Percentiles rank a stretch among this genome's conserved stretches.
Evolutionary conservation across 139 green algal species (phyloP).

Genomic region (Micractinium sp.): DNA sequence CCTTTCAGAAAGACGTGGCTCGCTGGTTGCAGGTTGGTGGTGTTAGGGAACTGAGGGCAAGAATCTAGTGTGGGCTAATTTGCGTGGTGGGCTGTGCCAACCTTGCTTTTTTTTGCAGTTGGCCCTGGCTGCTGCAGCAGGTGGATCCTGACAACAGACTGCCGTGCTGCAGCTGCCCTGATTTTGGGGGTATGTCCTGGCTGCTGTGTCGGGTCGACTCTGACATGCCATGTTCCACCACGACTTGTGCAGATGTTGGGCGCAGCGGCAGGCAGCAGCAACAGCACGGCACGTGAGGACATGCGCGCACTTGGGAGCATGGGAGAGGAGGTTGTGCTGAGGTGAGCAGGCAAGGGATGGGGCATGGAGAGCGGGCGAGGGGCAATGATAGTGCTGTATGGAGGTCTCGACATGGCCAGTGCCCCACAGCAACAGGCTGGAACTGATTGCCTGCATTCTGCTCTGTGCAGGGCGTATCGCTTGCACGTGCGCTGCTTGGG

Average conservation of each 20-base stretch:
- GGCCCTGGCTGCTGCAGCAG: no score
- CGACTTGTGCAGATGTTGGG: neutral
- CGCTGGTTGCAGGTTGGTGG: slow-evolving; percentile 19
- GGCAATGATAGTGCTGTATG: no score
- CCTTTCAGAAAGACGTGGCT: neutral
- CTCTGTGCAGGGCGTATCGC: neutral
- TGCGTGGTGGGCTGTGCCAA: neutral
- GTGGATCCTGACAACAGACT: no score
- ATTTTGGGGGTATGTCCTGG: neutral
- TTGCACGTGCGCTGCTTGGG: slow-evolving; percentile 12
- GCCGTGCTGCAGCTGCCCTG: neutral
- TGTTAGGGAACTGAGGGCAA: no score
- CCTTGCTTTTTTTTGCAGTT: neutral
- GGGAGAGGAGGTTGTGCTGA: slow-evolving; percentile 8
- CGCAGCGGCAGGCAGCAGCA: neutral
- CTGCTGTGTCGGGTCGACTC: neutral
- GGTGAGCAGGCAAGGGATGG: neutral
- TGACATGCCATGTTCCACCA: neutral
- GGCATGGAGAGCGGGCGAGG: no score
- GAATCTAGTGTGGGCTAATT: no score
- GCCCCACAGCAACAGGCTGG: no score
- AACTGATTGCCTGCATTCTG: no score
- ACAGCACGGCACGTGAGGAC: neutral
- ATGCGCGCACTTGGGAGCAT: neutral
- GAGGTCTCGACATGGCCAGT: neutral